Evolutionary conservation across 768 basidiomycete species (phyloP).

Genomic region (Sporobolomyces phaffii): DNA sequence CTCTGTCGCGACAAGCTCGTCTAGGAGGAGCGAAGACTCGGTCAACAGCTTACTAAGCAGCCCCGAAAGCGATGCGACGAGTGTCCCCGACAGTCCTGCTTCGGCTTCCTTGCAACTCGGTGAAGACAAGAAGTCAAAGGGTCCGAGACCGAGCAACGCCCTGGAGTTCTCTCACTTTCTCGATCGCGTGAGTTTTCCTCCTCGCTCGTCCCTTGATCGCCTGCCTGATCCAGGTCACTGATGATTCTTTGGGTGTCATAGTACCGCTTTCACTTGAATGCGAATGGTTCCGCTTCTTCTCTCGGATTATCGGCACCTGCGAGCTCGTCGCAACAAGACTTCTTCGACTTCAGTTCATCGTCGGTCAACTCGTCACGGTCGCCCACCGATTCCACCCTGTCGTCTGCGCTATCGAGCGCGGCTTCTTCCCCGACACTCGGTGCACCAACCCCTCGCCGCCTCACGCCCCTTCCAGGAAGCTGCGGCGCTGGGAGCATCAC

Average conservation of each 20-base stretch:
- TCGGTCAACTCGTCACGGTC: slow-evolving; percentile 4
- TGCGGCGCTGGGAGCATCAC: slow-evolving; percentile 4
- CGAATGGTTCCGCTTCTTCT: not conserved
- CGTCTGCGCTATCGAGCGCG: not conserved
- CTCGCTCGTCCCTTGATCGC: not conserved
- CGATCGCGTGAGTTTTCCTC: slow-evolving; percentile 22
- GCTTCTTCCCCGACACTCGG: slow-evolving; percentile 8
- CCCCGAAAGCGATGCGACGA: slow-evolving; percentile 30
- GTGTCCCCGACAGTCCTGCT: slow-evolving; percentile 24
- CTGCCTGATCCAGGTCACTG: not conserved
- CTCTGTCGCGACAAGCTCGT: slow-evolving; percentile 1
- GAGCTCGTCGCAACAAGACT: slow-evolving; percentile 11
- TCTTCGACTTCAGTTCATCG: slow-evolving; percentile 11
- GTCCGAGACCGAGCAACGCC: slow-evolving; percentile 16
- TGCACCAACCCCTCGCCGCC: not conserved
- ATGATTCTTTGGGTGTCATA: not conserved
- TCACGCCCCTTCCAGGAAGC: not conserved
- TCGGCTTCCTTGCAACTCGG: not conserved
- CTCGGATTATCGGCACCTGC: slow-evolving; percentile 22
- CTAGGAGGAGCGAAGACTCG: slow-evolving; percentile 20
- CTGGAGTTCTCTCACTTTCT: slow-evolving; percentile 35
- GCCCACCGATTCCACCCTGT: slow-evolving; percentile 7
- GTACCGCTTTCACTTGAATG: slow-evolving; percentile 33
- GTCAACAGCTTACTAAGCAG: slow-evolving; percentile 14
- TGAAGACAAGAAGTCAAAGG: not conserved